These are phyloP conservation scores for Licmophora abbreviata DNA, from an alignment of 108 stramenopile species.

Conservation along the genomic window DNA sequence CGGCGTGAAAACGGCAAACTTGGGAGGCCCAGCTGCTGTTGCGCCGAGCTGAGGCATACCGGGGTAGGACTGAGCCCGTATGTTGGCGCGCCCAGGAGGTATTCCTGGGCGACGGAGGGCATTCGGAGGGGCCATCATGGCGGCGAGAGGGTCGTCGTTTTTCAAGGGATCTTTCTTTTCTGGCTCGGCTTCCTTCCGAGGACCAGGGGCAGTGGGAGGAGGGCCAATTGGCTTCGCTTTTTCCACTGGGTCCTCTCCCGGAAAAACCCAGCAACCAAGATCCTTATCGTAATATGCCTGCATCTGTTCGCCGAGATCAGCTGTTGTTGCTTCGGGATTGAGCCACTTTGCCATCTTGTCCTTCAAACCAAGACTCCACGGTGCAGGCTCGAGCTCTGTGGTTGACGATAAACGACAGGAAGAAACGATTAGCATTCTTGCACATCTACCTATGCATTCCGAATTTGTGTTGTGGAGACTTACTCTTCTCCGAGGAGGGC, in stretches of 20 bases:
- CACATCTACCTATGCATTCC: too few relatives aligned
- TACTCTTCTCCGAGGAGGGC: too few relatives aligned
- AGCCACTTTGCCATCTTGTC: constrained; percentile 56
- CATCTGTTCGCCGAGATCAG: constrained; percentile 58
- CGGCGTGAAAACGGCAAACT: constrained; percentile 2
- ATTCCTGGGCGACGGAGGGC: constrained; percentile 1
- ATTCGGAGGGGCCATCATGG: constrained; percentile 86
- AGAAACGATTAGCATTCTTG: too few relatives aligned
- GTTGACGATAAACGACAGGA: too few relatives aligned
- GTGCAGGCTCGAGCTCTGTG: too few relatives aligned
- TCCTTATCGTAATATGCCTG: constrained; percentile 73
- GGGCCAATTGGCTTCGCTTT: constrained; percentile 65
- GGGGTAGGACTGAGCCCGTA: neutral
- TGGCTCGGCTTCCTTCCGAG: constrained; percentile 9
- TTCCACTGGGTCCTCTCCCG: constrained; percentile 71
- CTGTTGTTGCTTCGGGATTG: constrained; percentile 70
- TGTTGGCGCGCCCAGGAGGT: neutral
- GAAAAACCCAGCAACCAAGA: constrained; percentile 65
- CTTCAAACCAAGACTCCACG: constrained; percentile 15
- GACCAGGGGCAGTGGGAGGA: constrained; percentile 49
- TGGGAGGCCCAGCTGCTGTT: neutral
- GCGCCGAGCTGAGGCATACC: neutral
- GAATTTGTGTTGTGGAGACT: too few relatives aligned
- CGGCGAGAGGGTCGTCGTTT: constrained; percentile 53
- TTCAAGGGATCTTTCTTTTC: constrained; percentile 11